A percentile compares a stretch with the other conserved stretches of the same genome.
phyloP scores from a whole-genome alignment of 1,284 basidiomycete species.

The Microbotryum scabiosae region DNA sequence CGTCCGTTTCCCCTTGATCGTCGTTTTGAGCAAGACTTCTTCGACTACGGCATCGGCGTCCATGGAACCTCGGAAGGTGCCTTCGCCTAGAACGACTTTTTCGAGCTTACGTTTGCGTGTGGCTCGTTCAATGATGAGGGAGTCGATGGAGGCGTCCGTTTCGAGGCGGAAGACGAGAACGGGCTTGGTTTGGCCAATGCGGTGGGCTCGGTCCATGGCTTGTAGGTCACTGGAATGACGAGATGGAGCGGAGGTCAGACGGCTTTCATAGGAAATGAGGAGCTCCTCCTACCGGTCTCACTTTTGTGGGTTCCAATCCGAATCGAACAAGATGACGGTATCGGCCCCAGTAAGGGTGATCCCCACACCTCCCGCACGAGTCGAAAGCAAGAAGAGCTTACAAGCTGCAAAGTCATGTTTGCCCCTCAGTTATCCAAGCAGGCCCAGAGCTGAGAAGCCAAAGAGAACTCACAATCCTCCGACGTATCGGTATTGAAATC shows the following conservation, averaged over 20 bases:
- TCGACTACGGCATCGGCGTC: too few species aligned
- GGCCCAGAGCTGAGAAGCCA: slow-evolving; percentile 35
- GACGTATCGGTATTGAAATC: slow-evolving; percentile 56
- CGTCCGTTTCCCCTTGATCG: too few species aligned
- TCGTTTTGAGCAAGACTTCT: too few species aligned
- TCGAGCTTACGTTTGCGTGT: slow-evolving; percentile 28
- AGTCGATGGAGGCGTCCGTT: slow-evolving; percentile 22
- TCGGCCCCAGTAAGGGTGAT: slow-evolving; percentile 91
- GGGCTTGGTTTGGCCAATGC: slow-evolving; percentile 60
- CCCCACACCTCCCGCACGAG: slow-evolving; percentile 73
- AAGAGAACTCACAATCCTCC: neutral
- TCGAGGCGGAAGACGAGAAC: slow-evolving; percentile 29
- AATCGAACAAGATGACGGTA: slow-evolving; percentile 38
- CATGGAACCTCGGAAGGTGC: too few species aligned
- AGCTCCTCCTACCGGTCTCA: neutral
- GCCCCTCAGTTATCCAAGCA: too few species aligned
- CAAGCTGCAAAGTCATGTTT: slow-evolving; percentile 46
- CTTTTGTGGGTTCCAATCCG: slow-evolving; percentile 74
- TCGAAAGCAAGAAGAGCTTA: slow-evolving; percentile 79
- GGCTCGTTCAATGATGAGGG: slow-evolving; percentile 19
- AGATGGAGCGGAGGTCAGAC: neutral
- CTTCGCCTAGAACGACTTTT: slow-evolving; percentile 24
- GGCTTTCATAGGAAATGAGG: neutral
- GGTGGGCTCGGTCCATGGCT: slow-evolving; percentile 89
- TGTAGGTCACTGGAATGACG: slow-evolving; percentile 58